These are phyloP conservation scores for Kuraishia cidri DNA, from an alignment of 805 yeast species.

Conservation along the genomic window DNA sequence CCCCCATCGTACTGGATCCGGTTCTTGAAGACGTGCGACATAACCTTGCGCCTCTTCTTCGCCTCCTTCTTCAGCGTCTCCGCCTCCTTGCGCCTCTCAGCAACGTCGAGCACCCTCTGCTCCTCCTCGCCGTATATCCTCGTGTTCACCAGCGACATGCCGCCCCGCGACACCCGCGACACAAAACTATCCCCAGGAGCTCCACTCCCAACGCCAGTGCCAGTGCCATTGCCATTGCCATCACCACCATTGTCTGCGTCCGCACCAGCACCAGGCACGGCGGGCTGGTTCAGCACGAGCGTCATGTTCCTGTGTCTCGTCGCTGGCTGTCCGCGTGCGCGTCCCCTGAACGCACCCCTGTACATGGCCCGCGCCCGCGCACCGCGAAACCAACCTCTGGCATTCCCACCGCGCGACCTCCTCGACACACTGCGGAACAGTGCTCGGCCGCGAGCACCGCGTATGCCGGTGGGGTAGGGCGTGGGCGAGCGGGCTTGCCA, in stretches of 20 bases:
- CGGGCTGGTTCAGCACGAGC: constrained; percentile 16
- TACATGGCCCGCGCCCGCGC: too few relatives aligned
- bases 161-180: constrained; percentile 22
- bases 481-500: too few relatives aligned
- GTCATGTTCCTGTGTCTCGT: constrained; percentile 23
- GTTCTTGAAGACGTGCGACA: constrained; percentile 16
- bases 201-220: background rate
- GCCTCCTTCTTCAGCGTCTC: constrained; percentile 7
- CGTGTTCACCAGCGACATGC: constrained; percentile 28
- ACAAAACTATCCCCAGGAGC: constrained; percentile 14
- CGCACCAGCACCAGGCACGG: background rate
- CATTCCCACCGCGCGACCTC: too few relatives aligned
- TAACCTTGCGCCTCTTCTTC: constrained; percentile 8
- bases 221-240: background rate
- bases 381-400: too few relatives aligned
- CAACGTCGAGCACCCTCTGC: constrained; percentile 11
- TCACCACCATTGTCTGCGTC: background rate
- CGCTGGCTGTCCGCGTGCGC: too few relatives aligned
- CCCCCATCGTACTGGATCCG: constrained; percentile 28
- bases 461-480: too few relatives aligned
- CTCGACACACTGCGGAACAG: too few relatives aligned
- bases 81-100: constrained; percentile 11
- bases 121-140: constrained; percentile 23
- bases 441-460: too few relatives aligned
- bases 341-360: too few relatives aligned